Base-by-base conservation (phyloP, 2,329 filamentous ascomycete genomes). In the Penicillium hesseltinei region DNA sequence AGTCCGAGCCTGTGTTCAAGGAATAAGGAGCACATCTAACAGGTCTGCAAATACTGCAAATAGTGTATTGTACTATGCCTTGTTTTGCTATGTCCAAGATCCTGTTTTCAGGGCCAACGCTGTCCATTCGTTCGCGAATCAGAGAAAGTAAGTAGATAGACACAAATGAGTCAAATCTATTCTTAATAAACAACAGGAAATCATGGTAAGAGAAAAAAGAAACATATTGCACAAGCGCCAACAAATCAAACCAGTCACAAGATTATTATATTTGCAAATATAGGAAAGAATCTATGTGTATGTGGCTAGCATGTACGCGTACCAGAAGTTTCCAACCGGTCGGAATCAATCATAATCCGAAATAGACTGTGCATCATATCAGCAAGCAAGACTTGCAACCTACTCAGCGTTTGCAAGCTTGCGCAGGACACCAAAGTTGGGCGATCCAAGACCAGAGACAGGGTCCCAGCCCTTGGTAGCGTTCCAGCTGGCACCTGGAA, bases 401-500 rank as follows among this genome's bases (percentile, higher is more conserved):
- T 56, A 56, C 11, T 51, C 33, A 11, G 39, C 53, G 29, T 19
- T 31, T 4, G 53, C 53, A 6, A 56, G 39, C 47, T 51, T 51
- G 31, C 39, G 53, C 39, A 56, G 38, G 19, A n/a, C 5, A 27
- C 9, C 53, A n/a, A 56, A 56, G 39, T 56, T 56, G 15, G 53
- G 53, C 10, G 53, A 51, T 7, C 53, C 53, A 38, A 74, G 69
- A 2, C 75, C 75, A n/a, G 73, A 74, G 1, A 75, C 54, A 11
- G 72, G 72, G 61, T 78, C 75, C 75, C 75, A 77, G 13, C 75
- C 75, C 21, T 62, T 58, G 2, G 67, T 80, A 13, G 80, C 79
- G 64, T 81, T 80, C 80, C 80, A 82, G 53, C 76, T 76, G 2
- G 80, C 80, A 56, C 72, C 74, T 2, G 77, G 75, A 4, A 82